Percentiles rank a stretch among this genome's conserved stretches.
Conservation (phyloP, 2,329 filamentous ascomycete species). For the Penicillium psychrosexuale region DNA sequence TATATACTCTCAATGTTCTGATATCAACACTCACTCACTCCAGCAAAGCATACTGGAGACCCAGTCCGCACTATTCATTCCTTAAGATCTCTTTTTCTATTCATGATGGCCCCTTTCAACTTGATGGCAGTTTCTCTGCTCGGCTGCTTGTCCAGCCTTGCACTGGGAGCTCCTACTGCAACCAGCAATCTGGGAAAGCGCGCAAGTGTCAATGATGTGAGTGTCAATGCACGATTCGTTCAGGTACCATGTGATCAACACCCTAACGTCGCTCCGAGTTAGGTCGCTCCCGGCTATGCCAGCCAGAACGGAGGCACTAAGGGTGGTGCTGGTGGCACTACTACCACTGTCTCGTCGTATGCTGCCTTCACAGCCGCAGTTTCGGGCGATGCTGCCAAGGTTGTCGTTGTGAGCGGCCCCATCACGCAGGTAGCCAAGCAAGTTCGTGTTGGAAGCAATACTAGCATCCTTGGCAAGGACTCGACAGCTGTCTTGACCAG, state of each 20-base stretch:
- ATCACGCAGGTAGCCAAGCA: conserved; percentile 46
- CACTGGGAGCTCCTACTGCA: conserved; percentile 28
- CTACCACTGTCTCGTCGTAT: conserved; percentile 54
- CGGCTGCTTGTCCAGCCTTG: conserved; percentile 24
- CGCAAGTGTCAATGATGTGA: conserved; percentile 25
- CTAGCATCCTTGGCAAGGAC: conserved; percentile 52
- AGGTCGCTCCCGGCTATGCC: conserved; percentile 45
- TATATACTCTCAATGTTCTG: neutral
- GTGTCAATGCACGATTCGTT: neutral
- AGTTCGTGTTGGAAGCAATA: conserved; percentile 50
- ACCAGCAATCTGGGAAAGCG: conserved; percentile 25
- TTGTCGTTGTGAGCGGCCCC: conserved; percentile 48
- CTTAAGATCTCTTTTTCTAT: neutral
- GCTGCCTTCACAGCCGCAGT: conserved; percentile 52
- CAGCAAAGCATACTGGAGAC: neutral
- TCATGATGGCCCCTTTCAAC: conserved; percentile 26
- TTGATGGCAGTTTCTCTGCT: conserved; percentile 22
- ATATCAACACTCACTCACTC: neutral
- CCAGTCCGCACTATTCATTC: neutral
- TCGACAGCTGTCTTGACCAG: conserved; percentile 54
- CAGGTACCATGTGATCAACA: neutral
- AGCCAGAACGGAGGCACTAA: conserved; percentile 53
- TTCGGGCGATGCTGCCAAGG: conserved; percentile 44
- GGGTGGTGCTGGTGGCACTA: conserved; percentile 54
- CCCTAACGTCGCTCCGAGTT: too few relatives aligned